Percentiles rank a stretch among this genome's conserved stretches.
phyloP scores from a whole-genome alignment of 331 rosid genomes.

The Arachis monticola region DNA sequence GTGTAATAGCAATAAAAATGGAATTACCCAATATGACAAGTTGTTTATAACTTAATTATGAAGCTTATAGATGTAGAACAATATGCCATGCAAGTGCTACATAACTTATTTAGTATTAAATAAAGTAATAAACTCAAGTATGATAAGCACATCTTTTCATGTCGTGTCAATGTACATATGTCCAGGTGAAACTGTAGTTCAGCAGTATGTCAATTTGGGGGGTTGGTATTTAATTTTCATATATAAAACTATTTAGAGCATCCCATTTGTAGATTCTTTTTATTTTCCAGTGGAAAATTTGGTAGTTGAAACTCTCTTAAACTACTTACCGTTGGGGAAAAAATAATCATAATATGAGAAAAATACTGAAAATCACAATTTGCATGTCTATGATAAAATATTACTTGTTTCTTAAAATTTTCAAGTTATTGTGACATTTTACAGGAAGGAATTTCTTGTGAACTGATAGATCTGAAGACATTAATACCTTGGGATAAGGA shows the following conservation, averaged over 20 bases:
- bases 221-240: not conserved
- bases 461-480: conserved; percentile 88
- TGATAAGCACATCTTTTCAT: not conserved
- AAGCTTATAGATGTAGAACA: not conserved
- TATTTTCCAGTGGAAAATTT: conserved; percentile 11
- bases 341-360: not conserved
- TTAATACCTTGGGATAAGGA: conserved; percentile 98
- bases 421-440: conserved; percentile 32
- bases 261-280: not conserved
- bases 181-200: not conserved
- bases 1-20: too few species aligned
- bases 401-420: conserved; percentile 20
- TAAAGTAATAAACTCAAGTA: conserved; percentile 16
- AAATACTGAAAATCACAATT: conserved; percentile 4
- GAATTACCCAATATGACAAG: too few species aligned
- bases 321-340: not conserved
- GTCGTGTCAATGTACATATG: conserved; percentile 12
- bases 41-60: too few species aligned
- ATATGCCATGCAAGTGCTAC: not conserved
- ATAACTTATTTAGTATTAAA: conserved; percentile 2
- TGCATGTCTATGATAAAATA: not conserved
- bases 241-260: conserved; percentile 7
- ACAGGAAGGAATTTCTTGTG: conserved; percentile 98
- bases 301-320: conserved; percentile 1
- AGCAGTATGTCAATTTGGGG: not conserved